phyloP scores from a whole-genome alignment of 495 filamentous ascomycete species.

The Aspergillus mulundensis region DNA sequence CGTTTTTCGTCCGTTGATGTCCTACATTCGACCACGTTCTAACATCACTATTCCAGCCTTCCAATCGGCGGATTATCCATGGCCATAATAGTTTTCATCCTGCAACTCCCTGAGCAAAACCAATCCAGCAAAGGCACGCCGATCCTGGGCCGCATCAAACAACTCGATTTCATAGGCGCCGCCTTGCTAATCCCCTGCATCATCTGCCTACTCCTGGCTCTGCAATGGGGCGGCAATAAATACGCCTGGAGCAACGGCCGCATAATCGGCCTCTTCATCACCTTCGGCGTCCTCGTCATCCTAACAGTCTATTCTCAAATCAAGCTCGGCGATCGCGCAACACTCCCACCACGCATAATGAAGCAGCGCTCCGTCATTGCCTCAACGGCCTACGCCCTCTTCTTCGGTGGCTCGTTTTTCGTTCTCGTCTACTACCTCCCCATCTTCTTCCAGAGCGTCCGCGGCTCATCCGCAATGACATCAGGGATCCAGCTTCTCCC shows the following conservation, averaged over 20 bases:
- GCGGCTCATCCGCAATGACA: constrained; percentile 55
- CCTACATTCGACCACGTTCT: not conserved
- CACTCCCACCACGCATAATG: constrained; percentile 21
- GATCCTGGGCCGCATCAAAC: constrained; percentile 24
- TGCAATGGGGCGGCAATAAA: constrained; percentile 41
- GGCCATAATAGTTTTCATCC: constrained; percentile 48
- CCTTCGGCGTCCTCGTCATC: constrained; percentile 23
- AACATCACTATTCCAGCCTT: constrained; percentile 27
- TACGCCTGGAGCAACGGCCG: constrained; percentile 33
- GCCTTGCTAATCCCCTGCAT: constrained; percentile 33
- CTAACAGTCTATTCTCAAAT: constrained; percentile 4
- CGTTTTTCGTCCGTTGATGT: not conserved
- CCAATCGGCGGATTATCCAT: constrained; percentile 60
- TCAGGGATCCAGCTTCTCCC: constrained; percentile 52
- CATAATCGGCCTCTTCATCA: constrained; percentile 34
- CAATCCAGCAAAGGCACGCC: constrained; percentile 9
- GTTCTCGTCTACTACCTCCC: constrained; percentile 42
- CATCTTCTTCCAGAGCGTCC: constrained; percentile 54
- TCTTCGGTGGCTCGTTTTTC: constrained; percentile 14
- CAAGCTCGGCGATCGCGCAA: constrained; percentile 9
- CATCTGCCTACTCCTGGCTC: constrained; percentile 36
- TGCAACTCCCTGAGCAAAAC: constrained; percentile 30
- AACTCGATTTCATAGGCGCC: constrained; percentile 35
- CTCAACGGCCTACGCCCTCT: not conserved
- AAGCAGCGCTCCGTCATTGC: constrained; percentile 4